Percentiles rank a stretch among this genome's conserved stretches.
Conservation (phyloP, 768 basidiomycete genomes). For the Boletus huronensis region DNA sequence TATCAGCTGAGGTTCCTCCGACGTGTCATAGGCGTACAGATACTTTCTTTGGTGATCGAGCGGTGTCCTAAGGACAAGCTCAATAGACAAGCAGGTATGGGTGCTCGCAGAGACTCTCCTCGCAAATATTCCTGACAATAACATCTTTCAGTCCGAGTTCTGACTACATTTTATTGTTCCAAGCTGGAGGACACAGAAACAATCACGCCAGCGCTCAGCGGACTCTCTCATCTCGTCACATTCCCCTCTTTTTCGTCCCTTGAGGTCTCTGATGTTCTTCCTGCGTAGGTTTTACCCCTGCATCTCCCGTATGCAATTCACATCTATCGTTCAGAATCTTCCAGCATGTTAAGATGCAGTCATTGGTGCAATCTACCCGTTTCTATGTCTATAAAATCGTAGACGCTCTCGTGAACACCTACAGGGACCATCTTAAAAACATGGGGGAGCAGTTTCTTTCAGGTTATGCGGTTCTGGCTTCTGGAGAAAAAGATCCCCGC, state of each 20-base stretch:
- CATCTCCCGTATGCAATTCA: background rate
- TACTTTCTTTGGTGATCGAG: slow-evolving; percentile 71
- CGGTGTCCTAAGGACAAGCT: slow-evolving; percentile 58
- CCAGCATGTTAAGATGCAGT: slow-evolving; percentile 74
- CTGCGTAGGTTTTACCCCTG: slow-evolving; percentile 46
- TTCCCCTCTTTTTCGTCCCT: slow-evolving; percentile 59
- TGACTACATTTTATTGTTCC: slow-evolving; percentile 77
- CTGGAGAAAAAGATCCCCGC: slow-evolving; percentile 96
- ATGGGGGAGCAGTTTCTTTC: slow-evolving; percentile 72
- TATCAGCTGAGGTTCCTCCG: background rate
- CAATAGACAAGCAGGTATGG: slow-evolving; percentile 79
- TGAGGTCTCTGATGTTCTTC: slow-evolving; percentile 58
- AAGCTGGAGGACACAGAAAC: slow-evolving; percentile 87
- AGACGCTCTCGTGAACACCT: slow-evolving; percentile 49
- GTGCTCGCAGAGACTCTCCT: background rate
- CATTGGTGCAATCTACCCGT: slow-evolving; percentile 77
- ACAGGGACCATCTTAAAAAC: slow-evolving; percentile 55
- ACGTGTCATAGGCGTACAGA: slow-evolving; percentile 63
- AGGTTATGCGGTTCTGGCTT: slow-evolving; percentile 75
- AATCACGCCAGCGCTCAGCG: slow-evolving; percentile 76
- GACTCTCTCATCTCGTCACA: slow-evolving; percentile 62
- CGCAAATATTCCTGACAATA: background rate
- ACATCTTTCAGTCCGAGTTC: slow-evolving; percentile 63
- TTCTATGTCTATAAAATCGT: slow-evolving; percentile 79
- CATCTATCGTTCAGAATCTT: slow-evolving; percentile 53